A percentile compares a stretch with the other conserved stretches of the same genome.
phyloP scores from a whole-genome alignment of 495 filamentous ascomycete species.

The Talaromyces trachyspermus region DNA sequence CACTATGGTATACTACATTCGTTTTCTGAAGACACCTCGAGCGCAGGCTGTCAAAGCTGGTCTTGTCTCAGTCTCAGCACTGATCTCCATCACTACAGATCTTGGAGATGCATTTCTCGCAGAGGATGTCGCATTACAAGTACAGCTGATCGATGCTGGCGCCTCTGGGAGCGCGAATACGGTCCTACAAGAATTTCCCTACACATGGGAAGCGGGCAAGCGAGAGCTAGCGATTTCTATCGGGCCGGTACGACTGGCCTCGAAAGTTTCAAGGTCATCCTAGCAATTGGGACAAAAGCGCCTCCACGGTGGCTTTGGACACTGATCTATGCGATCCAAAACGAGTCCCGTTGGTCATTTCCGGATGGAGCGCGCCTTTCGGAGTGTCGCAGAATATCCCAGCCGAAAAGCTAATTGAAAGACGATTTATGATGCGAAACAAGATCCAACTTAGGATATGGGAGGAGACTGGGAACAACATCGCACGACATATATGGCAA shows the following conservation, averaged over 20 bases:
- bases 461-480: constrained; percentile 93
- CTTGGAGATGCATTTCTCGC: constrained; percentile 79
- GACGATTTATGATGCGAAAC: constrained; percentile 36
- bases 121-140: constrained; percentile 49
- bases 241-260: constrained; percentile 23
- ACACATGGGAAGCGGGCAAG: constrained; percentile 48
- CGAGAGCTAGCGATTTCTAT: constrained; percentile 38
- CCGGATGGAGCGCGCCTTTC: constrained; percentile 49
- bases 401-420: constrained; percentile 44
- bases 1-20: constrained; percentile 62
- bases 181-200: constrained; percentile 34
- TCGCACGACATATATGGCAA: constrained; percentile 92
- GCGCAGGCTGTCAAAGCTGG: constrained; percentile 32
- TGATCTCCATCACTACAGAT: constrained; percentile 84
- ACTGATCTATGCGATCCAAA: constrained; percentile 17
- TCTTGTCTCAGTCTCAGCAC: constrained; percentile 33
- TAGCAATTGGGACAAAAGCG: constrained; percentile 17
- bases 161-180: constrained; percentile 16
- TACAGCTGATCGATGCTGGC: constrained; percentile 33
- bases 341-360: constrained; percentile 39
- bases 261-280: constrained; percentile 20
- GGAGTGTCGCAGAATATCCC: constrained; percentile 25
- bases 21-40: constrained; percentile 61
- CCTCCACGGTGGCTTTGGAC: constrained; percentile 6
- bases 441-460: constrained; percentile 44